Conservation (phyloP, 129 eudicot genomes). For the Smallanthus sonchifolius region DNA sequence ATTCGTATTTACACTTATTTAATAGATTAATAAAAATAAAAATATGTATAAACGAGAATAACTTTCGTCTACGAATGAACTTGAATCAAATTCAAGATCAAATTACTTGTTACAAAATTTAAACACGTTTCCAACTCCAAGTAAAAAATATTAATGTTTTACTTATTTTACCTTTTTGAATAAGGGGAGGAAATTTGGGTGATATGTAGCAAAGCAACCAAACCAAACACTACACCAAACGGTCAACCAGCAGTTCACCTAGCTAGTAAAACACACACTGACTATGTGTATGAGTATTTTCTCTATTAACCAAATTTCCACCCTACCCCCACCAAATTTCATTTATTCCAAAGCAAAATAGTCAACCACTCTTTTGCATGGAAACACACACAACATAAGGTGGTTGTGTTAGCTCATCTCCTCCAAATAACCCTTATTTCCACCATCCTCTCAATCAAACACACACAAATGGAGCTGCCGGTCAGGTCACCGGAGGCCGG, state of each 20-base stretch:
- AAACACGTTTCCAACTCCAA: background rate
- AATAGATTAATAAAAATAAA: no score
- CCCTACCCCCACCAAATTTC: conserved; percentile 45
- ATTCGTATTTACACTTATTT: no score
- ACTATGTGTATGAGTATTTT: background rate
- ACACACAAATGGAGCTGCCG: conserved; percentile 58
- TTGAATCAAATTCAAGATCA: no score
- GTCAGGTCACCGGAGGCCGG: conserved; percentile 37
- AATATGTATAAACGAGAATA: no score
- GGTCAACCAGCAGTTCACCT: conserved; percentile 72
- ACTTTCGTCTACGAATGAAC: no score
- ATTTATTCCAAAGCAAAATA: conserved; percentile 26
- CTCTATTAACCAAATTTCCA: conserved; percentile 29
- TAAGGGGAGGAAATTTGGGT: background rate
- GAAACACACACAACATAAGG: conserved; percentile 28
- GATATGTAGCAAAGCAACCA: conserved; percentile 25
- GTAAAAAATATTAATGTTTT: background rate
- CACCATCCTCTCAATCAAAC: conserved; percentile 16
- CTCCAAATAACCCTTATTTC: conserved; percentile 31
- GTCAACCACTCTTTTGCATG: conserved; percentile 36
- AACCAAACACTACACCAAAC: conserved; percentile 30
- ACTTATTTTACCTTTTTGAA: background rate
- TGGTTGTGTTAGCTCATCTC: conserved; percentile 86
- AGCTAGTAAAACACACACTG: conserved; percentile 44
- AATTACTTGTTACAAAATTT: no score